Conservation (phyloP, 176 grass and related monocot species). For the Elaeis guineensis region DNA sequence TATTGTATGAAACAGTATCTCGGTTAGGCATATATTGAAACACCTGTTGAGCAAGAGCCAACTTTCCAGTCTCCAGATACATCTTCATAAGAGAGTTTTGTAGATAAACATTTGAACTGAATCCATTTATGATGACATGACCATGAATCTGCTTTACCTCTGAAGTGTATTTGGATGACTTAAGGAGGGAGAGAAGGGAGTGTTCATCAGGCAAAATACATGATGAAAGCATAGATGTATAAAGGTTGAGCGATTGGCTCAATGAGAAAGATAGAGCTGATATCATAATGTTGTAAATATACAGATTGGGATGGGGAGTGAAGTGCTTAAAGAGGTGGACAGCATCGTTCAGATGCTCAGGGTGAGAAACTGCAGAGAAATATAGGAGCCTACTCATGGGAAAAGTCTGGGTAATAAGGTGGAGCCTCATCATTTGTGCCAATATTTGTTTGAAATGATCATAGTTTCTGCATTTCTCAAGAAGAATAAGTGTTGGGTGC, state of each 20-base stretch:
- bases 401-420: slow-evolving; percentile 37
- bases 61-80: slow-evolving; percentile 34
- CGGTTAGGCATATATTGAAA: slow-evolving; percentile 6
- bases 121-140: slow-evolving; percentile 28
- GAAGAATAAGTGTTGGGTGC: slow-evolving; percentile 41
- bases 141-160: slow-evolving; percentile 34
- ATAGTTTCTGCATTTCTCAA: slow-evolving; percentile 30
- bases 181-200: slow-evolving; percentile 49
- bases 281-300: slow-evolving; percentile 45
- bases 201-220: slow-evolving; percentile 19
- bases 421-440: slow-evolving; percentile 37
- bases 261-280: slow-evolving; percentile 22
- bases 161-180: slow-evolving; percentile 13
- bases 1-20: slow-evolving; percentile 30
- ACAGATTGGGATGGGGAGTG: slow-evolving; percentile 43
- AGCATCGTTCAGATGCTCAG: slow-evolving; percentile 16
- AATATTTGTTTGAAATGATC: slow-evolving; percentile 34
- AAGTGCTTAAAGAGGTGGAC: slow-evolving; percentile 43
- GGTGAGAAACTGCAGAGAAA: slow-evolving; percentile 30
- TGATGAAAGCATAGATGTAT: slow-evolving; percentile 31
- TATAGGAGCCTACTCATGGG: slow-evolving; percentile 54
- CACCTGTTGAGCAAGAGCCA: slow-evolving; percentile 20
- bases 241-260: slow-evolving; percentile 13
- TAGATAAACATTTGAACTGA: slow-evolving; percentile 24
- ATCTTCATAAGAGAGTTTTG: slow-evolving; percentile 44